phyloP scores from a whole-genome alignment of 345 rosid species.

The Pistacia vera region DNA sequence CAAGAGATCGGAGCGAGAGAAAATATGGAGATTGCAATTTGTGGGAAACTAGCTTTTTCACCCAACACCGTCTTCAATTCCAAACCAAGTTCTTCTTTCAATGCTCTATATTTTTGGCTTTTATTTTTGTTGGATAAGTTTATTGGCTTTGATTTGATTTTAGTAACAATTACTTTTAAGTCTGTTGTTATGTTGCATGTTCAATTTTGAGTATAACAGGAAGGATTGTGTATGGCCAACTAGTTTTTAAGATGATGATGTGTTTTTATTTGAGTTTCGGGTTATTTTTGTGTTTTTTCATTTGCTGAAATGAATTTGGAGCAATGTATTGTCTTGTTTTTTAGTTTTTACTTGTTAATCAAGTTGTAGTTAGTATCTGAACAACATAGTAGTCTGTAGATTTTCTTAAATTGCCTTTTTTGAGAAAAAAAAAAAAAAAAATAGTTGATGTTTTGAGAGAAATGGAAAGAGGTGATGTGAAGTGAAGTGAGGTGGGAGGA shows the following conservation, averaged over 20 bases:
- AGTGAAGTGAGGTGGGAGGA: background rate
- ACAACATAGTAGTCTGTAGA: no score
- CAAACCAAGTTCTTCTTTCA: constrained; percentile 47
- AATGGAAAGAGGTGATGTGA: background rate
- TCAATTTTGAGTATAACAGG: background rate
- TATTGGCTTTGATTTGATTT: no score
- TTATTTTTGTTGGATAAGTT: no score
- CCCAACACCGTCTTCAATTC: constrained; percentile 61
- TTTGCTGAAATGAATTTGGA: no score
- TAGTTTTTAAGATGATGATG: no score
- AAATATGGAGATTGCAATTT: constrained; percentile 64
- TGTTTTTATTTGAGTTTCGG: no score
- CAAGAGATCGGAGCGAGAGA: background rate
- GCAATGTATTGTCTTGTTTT: no score
- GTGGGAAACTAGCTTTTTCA: constrained; percentile 79
- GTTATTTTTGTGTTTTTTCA: no score
- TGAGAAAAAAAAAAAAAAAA: no score
- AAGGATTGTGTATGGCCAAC: background rate
- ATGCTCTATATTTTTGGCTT: background rate
- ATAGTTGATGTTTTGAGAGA: background rate
- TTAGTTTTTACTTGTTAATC: no score
- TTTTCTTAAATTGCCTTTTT: no score
- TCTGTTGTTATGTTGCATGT: background rate
- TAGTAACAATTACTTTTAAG: background rate
- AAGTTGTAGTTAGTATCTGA: no score